Evolutionary conservation across 2,329 filamentous ascomycete species (phyloP), one percentile per base, ranked within the genome.

Genomic region (Colletotrichum musicola): DNA sequence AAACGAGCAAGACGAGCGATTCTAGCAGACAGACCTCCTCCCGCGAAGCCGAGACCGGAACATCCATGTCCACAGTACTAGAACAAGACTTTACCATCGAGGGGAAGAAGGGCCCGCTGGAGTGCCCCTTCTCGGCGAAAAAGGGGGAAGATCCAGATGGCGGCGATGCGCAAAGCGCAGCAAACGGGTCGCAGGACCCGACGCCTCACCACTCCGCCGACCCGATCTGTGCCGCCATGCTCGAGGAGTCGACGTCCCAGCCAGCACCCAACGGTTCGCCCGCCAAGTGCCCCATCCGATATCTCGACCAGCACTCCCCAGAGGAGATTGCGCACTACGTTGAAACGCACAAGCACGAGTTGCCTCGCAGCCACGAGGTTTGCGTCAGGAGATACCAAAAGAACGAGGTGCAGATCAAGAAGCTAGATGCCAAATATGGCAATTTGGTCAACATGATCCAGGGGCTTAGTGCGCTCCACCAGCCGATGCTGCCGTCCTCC

Each of bases 251-350:
- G 73, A 83, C 74, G 77, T 90, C 83, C 74, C 88, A 83, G 77
- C 83, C 77, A 72, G 77, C 84, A 40, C 83, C 81, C 30, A 83
- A 86, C 68, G 84, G 78, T 49, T 86, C 86, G 10, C 82, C 85
- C 18, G 84, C 79, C 64, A 94, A 94, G 76, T 98, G 95, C 79
- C 95, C 95, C 3, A 98, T 98, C 69, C 92, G 95, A 55, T 98
- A 92, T 81, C 85, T 98, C 76, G 92, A 98, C 79, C 92, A 97
- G 78, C 95, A 97, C 77, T 94, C 94, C 2, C 93, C 95, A 2
- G 93, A 97, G 81, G 95, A 98, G 77, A 91, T 98, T 70, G 95
- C 95, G 14, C 89, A 92, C 75, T 98, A 97, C 78, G 94, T 98
- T 75, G 93, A 98, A 78, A 94, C 91, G 60, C 95, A 98, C 82